Conservation (phyloP, 208 protist genomes). For the Giardia duodenalis region DNA sequence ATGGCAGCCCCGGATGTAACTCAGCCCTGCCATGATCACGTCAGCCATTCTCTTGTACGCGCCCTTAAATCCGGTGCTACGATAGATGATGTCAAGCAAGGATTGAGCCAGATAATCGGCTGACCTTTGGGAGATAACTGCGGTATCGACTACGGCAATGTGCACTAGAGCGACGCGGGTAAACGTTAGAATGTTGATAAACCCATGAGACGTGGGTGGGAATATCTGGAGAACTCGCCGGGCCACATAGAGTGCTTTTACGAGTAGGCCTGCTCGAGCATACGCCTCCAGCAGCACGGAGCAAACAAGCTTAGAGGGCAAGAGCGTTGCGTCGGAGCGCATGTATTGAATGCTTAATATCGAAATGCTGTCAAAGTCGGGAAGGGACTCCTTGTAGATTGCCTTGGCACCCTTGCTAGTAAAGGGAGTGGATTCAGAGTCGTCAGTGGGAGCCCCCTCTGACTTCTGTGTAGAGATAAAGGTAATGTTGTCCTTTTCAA, state of each 20-base stretch:
- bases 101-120: background rate
- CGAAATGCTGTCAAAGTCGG: background rate
- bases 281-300: background rate
- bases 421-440: background rate
- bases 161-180: background rate
- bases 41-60: background rate
- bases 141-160: background rate
- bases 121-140: background rate
- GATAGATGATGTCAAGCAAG: background rate
- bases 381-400: background rate
- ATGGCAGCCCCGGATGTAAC: background rate
- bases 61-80: background rate
- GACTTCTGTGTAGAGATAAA: background rate
- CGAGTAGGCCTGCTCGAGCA: background rate
- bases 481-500: background rate
- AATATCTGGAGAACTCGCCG: background rate
- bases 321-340: background rate
- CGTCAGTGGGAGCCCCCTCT: background rate
- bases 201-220: background rate
- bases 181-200: background rate
- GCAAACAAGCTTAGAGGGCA: background rate
- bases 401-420: background rate
- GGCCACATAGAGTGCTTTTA: background rate
- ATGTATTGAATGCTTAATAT: background rate
- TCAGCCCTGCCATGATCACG: background rate